A percentile compares a stretch with the other conserved stretches of the same genome.
These are phyloP conservation scores for Pistacia atlantica DNA, from an alignment of 345 rosid genomes.

Conservation along the genomic window DNA sequence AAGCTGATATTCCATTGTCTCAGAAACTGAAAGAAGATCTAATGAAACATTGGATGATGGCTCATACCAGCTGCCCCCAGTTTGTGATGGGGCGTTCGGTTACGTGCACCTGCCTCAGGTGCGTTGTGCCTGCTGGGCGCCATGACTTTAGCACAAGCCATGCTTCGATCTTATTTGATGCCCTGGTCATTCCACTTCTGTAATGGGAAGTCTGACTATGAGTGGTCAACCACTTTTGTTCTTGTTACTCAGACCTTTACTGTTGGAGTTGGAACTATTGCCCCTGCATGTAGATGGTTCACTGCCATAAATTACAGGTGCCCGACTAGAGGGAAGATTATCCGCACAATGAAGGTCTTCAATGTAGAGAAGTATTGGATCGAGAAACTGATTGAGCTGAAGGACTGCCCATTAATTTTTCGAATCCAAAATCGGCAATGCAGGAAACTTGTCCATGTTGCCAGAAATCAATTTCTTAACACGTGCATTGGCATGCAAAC, in stretches of 20 bases:
- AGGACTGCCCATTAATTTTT: slow-evolving; percentile 54
- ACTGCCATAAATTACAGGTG: slow-evolving; percentile 70
- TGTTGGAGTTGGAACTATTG: slow-evolving; percentile 63
- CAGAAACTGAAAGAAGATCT: slow-evolving; percentile 58
- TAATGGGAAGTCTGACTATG: slow-evolving; percentile 72
- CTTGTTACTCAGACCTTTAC: slow-evolving; percentile 66
- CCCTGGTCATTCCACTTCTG: slow-evolving; percentile 63
- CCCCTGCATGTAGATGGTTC: slow-evolving; percentile 80
- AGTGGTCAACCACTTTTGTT: slow-evolving; percentile 64
- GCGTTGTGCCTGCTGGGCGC: slow-evolving; percentile 71
- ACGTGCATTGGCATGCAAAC: slow-evolving; percentile 54
- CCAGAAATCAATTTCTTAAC: slow-evolving; percentile 39
- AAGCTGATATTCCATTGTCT: slow-evolving; percentile 29
- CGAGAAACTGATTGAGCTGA: slow-evolving; percentile 57
- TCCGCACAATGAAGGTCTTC: slow-evolving; percentile 29
- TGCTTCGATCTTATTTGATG: slow-evolving; percentile 58
- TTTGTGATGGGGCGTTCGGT: slow-evolving; percentile 81
- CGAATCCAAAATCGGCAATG: slow-evolving; percentile 35
- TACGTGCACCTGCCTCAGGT: slow-evolving; percentile 81
- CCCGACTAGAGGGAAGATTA: slow-evolving; percentile 41
- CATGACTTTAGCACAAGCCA: slow-evolving; percentile 58
- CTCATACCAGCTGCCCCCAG: slow-evolving; percentile 84
- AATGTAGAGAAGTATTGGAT: slow-evolving; percentile 74
- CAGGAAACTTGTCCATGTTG: slow-evolving; percentile 48
- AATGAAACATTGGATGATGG: slow-evolving; percentile 85